These are phyloP conservation scores for Mortierella sp. DNA, from an alignment of 371 early-diverging fungal species.

Conservation along the genomic window DNA sequence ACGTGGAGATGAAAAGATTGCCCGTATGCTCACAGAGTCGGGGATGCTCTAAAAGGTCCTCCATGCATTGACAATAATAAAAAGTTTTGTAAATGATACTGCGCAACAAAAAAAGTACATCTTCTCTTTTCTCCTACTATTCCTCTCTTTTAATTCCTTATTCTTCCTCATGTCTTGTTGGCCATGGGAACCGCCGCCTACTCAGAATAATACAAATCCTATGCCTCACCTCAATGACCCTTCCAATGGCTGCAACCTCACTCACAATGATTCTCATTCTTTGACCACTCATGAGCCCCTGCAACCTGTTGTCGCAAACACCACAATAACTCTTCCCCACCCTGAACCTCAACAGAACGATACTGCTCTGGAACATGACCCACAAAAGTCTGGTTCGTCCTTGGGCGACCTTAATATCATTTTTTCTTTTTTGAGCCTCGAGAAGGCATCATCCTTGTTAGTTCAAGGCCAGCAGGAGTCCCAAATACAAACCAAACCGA, in stretches of 20 bases:
- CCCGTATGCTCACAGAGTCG: conserved; percentile 87
- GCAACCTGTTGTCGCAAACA: not conserved
- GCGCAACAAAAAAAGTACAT: not conserved
- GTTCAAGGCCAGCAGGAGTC: not conserved
- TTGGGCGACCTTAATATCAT: conserved; percentile 25
- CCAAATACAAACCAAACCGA: not conserved
- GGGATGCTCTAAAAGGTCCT: conserved; percentile 79
- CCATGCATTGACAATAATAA: not conserved
- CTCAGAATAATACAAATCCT: no score
- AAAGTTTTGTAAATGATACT: not conserved
- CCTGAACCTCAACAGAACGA: not conserved
- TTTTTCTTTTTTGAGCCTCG: conserved; percentile 24
- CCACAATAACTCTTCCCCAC: not conserved
- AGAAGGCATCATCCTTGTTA: not conserved
- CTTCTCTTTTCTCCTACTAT: not conserved
- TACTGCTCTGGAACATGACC: not conserved
- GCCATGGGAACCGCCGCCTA: conserved; percentile 34
- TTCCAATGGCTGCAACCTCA: not conserved
- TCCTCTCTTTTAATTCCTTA: not conserved
- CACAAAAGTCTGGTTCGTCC: not conserved
- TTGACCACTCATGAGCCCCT: no score
- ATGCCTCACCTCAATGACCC: not conserved
- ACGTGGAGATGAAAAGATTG: conserved; percentile 92
- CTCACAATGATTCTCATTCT: not conserved
- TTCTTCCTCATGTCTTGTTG: conserved; percentile 12